Base-by-base conservation (phyloP, 2,329 filamentous ascomycete species). In the Chrysosphaeria jannelii region DNA sequence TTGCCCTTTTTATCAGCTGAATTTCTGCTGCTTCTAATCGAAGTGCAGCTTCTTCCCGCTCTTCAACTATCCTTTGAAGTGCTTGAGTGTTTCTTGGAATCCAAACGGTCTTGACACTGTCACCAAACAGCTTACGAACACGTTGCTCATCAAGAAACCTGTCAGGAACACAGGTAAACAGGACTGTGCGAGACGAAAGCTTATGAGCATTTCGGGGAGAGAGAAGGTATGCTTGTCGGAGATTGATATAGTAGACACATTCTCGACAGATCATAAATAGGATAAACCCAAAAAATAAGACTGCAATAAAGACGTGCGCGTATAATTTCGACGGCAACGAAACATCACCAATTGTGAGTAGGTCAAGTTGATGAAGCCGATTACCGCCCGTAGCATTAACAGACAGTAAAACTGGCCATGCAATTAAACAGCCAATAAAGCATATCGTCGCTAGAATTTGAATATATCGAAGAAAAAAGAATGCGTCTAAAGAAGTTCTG, bases 191-290 rank as follows among this genome's bases (percentile, higher is more conserved):
- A 1, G 79, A 78, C 0, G 81, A 91, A 20, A 93, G 63, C 10
- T 79, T 69, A 33, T 66, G 69, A 14, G 76, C 60, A 37, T 89
- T 81, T 23, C 71, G 52, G 1, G 74, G 76, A 3, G 76, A 74
- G 27, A 89, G 53, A n/a, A 79, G 61, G 47, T 88, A 93, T 1
- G 81, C 81, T 46, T 93, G 85, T 31, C 81, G 72, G 24, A 93
- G 47, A 36, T 89, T 89, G 48, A 91, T 74, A 43, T 78, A 89
- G 55, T 69, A 93, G 35, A 97, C 68, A 38, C 67, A 67, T 44
- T 97, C 85, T 30, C 85, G 64, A 14, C 75, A 75, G 25, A 97
- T 63, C 36, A 76, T 74, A 44, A 76, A 81, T 43, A 91, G 66
- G 28, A 97, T 55, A 40, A 93, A 91, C 27, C 61, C 54, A 35